Conservation (phyloP, 192 early-diverging fungal genomes). For the Podochytrium sp. region DNA sequence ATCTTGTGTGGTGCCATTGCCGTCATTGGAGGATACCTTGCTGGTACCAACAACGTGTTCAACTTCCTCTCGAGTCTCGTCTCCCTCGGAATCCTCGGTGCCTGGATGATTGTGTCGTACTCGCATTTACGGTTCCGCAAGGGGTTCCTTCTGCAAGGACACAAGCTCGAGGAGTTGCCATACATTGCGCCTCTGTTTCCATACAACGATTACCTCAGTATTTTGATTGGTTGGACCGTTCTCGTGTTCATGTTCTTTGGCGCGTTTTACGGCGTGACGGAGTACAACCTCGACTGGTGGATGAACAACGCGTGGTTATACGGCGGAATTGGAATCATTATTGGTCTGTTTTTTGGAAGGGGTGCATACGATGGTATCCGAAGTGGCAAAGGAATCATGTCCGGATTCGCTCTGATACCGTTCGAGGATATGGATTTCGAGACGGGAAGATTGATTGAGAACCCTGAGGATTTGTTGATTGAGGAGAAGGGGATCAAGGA, state of each 20-base stretch:
- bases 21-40: constrained; percentile 45
- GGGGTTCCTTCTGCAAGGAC: background rate
- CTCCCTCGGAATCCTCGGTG: constrained; percentile 4
- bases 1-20: constrained; percentile 61
- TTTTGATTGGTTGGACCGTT: background rate
- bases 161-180: background rate
- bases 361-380: background rate
- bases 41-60: constrained; percentile 48
- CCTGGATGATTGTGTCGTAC: constrained; percentile 16
- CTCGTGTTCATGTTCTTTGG: constrained; percentile 5
- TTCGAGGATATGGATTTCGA: constrained; percentile 14
- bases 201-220: background rate
- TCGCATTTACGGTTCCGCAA: constrained; percentile 18
- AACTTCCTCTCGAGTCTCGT: constrained; percentile 37
- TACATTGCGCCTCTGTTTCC: constrained; percentile 20
- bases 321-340: background rate
- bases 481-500: background rate
- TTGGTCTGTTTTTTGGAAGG: constrained; percentile 4
- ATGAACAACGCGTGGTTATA: constrained; percentile 10
- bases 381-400: background rate
- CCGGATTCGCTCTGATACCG: background rate
- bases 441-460: background rate
- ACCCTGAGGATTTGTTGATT: background rate
- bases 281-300: background rate
- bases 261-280: background rate